Evolutionary conservation across 345 rosid species (phyloP).

Genomic region (Arabis alpina): DNA sequence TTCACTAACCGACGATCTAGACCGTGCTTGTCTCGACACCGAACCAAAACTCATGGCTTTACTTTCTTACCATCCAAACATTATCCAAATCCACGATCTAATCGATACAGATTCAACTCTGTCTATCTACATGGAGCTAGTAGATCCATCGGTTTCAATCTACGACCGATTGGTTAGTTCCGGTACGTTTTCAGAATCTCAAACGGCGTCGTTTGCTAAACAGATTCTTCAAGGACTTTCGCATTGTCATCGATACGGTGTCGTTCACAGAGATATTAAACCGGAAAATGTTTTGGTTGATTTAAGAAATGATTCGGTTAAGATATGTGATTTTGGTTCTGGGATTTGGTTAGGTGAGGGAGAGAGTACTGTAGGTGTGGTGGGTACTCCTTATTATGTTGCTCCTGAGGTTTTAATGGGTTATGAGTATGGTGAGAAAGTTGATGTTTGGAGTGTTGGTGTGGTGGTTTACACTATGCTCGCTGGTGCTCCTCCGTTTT

Average conservation of each 20-base stretch:
- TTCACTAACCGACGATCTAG: slow-evolving; percentile 56
- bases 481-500: slow-evolving; percentile 75
- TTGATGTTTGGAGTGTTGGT: slow-evolving; percentile 83
- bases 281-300: slow-evolving; percentile 78
- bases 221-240: slow-evolving; percentile 62
- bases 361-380: slow-evolving; percentile 52
- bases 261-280: slow-evolving; percentile 80
- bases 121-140: slow-evolving; percentile 63
- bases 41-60: slow-evolving; percentile 75
- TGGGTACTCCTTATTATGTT: slow-evolving; percentile 90
- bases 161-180: slow-evolving; percentile 49
- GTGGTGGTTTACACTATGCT: slow-evolving; percentile 74
- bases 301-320: slow-evolving; percentile 44
- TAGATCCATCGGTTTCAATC: slow-evolving; percentile 55
- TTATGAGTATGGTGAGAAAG: slow-evolving; percentile 60
- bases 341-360: slow-evolving; percentile 53
- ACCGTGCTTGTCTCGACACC: slow-evolving; percentile 65
- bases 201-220: slow-evolving; percentile 51
- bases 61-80: slow-evolving; percentile 62
- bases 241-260: slow-evolving; percentile 70
- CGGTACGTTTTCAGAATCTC: slow-evolving; percentile 48
- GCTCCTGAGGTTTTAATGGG: slow-evolving; percentile 86
- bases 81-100: slow-evolving; percentile 56
- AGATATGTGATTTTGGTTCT: slow-evolving; percentile 77
- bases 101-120: slow-evolving; percentile 63